phyloP scores from a whole-genome alignment of 768 basidiomycete genomes.

The Panaeolus papilionaceus region DNA sequence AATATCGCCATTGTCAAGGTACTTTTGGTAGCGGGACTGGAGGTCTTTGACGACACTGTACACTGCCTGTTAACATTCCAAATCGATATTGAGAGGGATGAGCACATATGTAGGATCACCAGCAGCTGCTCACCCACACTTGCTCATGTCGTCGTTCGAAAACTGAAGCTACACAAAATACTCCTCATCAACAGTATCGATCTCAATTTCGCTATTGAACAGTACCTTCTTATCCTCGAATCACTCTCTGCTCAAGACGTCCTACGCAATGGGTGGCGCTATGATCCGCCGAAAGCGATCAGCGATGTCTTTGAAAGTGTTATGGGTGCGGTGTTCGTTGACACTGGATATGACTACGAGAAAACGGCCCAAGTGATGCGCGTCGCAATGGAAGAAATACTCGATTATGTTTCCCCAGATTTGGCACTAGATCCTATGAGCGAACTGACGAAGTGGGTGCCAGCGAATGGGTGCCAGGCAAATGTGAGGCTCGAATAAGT shows the following conservation, averaged over 20 bases:
- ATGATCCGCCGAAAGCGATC: constrained; percentile 85
- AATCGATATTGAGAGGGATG: neutral
- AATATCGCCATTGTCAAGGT: constrained; percentile 74
- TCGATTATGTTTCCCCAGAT: constrained; percentile 63
- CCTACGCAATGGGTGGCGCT: constrained; percentile 75
- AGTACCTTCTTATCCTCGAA: constrained; percentile 65
- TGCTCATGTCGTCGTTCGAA: constrained; percentile 69
- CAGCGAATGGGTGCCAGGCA: constrained; percentile 57
- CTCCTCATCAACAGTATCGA: constrained; percentile 74
- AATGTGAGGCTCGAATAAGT: constrained; percentile 35
- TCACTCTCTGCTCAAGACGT: constrained; percentile 63
- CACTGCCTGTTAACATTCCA: constrained; percentile 16
- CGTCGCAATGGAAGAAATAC: constrained; percentile 68
- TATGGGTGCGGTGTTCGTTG: constrained; percentile 83
- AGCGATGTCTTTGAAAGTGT: constrained; percentile 89
- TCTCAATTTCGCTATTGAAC: constrained; percentile 66
- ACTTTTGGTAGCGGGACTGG: constrained; percentile 70
- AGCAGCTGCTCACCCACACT: constrained; percentile 67
- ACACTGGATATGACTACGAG: constrained; percentile 78
- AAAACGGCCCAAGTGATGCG: constrained; percentile 66
- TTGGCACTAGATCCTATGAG: constrained; percentile 76
- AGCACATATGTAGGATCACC: constrained; percentile 28
- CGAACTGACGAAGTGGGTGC: constrained; percentile 72
- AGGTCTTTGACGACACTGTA: constrained; percentile 79
- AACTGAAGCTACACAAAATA: constrained; percentile 70